A percentile compares a stretch with the other conserved stretches of the same genome.
Evolutionary conservation across 1,284 basidiomycete genomes (phyloP).

Genomic region (Volvariella volvacea): DNA sequence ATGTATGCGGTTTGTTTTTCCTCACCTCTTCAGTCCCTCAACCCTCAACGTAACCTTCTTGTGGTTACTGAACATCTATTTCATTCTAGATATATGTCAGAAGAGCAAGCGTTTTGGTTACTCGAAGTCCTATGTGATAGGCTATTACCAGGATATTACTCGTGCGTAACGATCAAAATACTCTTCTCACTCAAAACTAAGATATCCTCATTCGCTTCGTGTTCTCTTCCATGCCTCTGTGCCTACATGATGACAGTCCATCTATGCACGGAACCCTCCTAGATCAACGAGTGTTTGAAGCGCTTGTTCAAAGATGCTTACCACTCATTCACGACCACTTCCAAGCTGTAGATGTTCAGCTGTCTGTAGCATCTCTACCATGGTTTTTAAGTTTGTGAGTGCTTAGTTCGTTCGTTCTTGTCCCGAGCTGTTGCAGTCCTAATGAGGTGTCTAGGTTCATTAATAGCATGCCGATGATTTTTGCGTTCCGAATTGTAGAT

Average conservation of each 20-base stretch:
- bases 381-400: constrained; percentile 94
- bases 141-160: constrained; percentile 95
- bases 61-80: neutral
- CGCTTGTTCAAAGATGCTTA: constrained; percentile 86
- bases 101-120: constrained; percentile 98
- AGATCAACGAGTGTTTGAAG: constrained; percentile 97
- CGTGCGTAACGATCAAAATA: constrained; percentile 41
- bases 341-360: constrained; percentile 86
- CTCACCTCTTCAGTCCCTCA: too few relatives aligned
- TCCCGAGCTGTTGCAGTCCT: too few relatives aligned
- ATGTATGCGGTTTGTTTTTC: constrained; percentile 48
- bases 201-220: too few relatives aligned
- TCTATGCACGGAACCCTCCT: constrained; percentile 99
- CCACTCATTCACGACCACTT: constrained; percentile 96
- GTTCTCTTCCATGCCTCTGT: too few relatives aligned
- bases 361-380: constrained; percentile 94
- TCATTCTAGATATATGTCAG: constrained; percentile 84
- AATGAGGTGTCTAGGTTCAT: constrained; percentile 74
- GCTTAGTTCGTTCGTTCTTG: neutral
- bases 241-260: constrained; percentile 44
- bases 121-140: constrained; percentile 94
- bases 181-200: too few relatives aligned
- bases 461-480: constrained; percentile 99
- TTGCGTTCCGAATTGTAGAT: constrained; percentile 97
- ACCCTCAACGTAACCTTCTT: too few relatives aligned